These are phyloP conservation scores for Astragalus glycyphyllos DNA, from an alignment of 306 rosid genomes.

Conservation along the genomic window DNA sequence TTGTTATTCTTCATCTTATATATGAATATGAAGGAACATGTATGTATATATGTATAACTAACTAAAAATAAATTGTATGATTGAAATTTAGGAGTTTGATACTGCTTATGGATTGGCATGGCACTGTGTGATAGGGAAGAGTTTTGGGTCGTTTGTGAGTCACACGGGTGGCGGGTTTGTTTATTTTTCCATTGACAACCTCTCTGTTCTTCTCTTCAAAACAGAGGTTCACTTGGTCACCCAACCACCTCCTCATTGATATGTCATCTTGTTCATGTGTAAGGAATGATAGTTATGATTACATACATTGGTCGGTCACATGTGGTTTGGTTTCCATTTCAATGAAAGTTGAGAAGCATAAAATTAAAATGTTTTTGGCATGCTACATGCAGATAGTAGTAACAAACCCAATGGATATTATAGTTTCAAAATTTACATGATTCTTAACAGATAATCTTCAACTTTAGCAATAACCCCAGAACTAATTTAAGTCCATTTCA, in stretches of 20 bases:
- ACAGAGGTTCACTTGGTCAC: slow-evolving; percentile 65
- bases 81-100: slow-evolving; percentile 61
- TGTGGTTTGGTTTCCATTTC: not conserved
- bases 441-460: not conserved
- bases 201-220: slow-evolving; percentile 71
- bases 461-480: not conserved
- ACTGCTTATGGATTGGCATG: slow-evolving; percentile 61
- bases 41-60: too few relatives aligned
- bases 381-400: not conserved
- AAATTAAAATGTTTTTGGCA: slow-evolving; percentile 14
- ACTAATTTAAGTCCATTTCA: not conserved
- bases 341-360: not conserved
- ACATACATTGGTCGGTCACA: not conserved
- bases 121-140: slow-evolving; percentile 77
- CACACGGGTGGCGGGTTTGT: slow-evolving; percentile 65
- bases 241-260: slow-evolving; percentile 36
- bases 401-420: not conserved
- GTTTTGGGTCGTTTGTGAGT: slow-evolving; percentile 78
- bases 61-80: not conserved
- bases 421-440: not conserved
- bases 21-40: too few relatives aligned
- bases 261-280: not conserved
- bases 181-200: slow-evolving; percentile 67
- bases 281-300: too few relatives aligned
- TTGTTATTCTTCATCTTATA: not conserved